Evolutionary conservation across 106 monocot genomes (phyloP), one percentile per base, ranked within the genome.

Genomic region (Dendrobium huoshanense): DNA sequence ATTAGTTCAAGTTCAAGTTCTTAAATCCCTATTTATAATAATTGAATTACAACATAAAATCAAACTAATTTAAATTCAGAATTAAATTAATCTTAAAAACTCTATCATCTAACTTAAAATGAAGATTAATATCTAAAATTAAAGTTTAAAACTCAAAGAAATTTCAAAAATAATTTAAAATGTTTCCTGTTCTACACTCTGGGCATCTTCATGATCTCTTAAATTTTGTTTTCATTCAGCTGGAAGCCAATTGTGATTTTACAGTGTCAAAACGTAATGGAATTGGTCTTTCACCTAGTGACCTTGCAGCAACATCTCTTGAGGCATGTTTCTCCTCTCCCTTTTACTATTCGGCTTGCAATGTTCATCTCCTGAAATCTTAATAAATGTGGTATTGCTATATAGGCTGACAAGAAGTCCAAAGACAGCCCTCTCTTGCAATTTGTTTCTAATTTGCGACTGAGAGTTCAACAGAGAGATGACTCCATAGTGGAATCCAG

Each of bases 401-500:
- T 68, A 85, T 79, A 98, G 98, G 92, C 54, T 85, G 97, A 94
- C 67, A 94, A 93, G 75, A 89, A 92, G 72, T 83, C 85, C 31
- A 82, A 88, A 73, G 80, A 64, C 48, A 93, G 93, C 58, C 93
- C 91, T 82, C 85, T 99, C 48, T 88, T 93, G 33, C 82, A 87
- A 79, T 95, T 83, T 81, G 86, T 87, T 78, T 77, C 85, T 37
- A 83, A 75, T 17, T 82, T 99, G 77, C 92, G 80, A 10, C 67
- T 82, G 56, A 89, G 80, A 87, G 82, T 91, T 64, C 86, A 86
- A 83, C 88, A 89, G 79, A 95, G 92, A 84, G 86, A 40, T 78
- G 87, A 90, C 77, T 85, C 95, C 15, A 80, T 99, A 87, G 83
- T 85, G 15, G 89, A 91, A 84, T 91, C 92, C 55, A 93, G 95